Evolutionary conservation across 2,329 filamentous ascomycete species (phyloP).

Genomic region (Didymella pomorum): DNA sequence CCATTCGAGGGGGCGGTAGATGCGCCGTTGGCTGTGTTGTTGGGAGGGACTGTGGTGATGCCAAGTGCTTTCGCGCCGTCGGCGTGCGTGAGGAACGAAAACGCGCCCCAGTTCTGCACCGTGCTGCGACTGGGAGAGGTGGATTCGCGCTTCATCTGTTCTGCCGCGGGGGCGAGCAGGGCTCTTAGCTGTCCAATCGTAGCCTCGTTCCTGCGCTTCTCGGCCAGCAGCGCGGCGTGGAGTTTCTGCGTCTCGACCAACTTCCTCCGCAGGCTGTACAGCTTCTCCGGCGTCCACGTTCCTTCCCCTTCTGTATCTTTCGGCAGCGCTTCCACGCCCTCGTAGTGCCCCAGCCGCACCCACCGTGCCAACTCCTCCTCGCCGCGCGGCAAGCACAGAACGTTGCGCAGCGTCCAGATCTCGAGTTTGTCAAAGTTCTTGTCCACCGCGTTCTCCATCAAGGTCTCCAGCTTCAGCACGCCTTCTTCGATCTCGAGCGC

Average conservation of each 20-base stretch:
- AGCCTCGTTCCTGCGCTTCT: slow-evolving; percentile 75
- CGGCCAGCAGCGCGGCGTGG: slow-evolving; percentile 72
- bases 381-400: slow-evolving; percentile 64
- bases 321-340: slow-evolving; percentile 55
- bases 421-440: slow-evolving; percentile 62
- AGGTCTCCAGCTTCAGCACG: slow-evolving; percentile 58
- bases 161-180: slow-evolving; percentile 53
- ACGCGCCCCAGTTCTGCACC: slow-evolving; percentile 34
- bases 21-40: slow-evolving; percentile 25
- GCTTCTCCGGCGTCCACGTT: slow-evolving; percentile 63
- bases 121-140: slow-evolving; percentile 7
- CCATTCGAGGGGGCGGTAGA: slow-evolving; percentile 20
- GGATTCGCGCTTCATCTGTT: slow-evolving; percentile 24
- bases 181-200: slow-evolving; percentile 71
- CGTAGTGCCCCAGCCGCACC: slow-evolving; percentile 86
- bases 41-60: background rate
- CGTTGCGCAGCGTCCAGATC: slow-evolving; percentile 88
- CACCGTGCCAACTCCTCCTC: slow-evolving; percentile 67
- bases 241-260: slow-evolving; percentile 81
- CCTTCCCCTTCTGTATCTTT: background rate
- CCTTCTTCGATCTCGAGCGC: slow-evolving; percentile 85
- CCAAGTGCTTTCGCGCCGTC: background rate
- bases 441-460: slow-evolving; percentile 60
- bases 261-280: slow-evolving; percentile 76
- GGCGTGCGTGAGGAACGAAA: slow-evolving; percentile 66